A percentile compares a stretch with the other conserved stretches of the same genome.
phyloP scores from a whole-genome alignment of 2,329 filamentous ascomycete species.

The Botrytis squamosa region DNA sequence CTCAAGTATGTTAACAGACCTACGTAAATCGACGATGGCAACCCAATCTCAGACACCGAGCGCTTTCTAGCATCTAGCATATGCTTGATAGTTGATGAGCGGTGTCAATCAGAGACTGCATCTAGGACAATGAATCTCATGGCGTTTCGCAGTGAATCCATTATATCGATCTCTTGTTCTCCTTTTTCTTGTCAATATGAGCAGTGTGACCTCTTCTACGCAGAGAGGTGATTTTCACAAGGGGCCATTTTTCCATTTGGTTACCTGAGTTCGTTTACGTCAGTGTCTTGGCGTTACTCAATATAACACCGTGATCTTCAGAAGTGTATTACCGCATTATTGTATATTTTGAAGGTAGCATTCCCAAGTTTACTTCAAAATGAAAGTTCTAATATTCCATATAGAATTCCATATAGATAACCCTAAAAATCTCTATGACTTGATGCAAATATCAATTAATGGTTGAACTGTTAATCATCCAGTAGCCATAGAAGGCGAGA shows the following conservation, averaged over 20 bases:
- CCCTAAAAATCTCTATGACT: not conserved
- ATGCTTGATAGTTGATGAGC: not conserved
- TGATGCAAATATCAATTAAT: not conserved
- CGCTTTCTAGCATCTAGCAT: not conserved
- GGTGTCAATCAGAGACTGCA: not conserved
- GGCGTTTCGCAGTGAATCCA: not conserved
- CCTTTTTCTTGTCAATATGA: not conserved
- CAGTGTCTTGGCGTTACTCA: not conserved
- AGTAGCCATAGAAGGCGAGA: not conserved
- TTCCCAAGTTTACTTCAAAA: not conserved
- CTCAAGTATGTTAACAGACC: not conserved
- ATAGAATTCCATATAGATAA: not conserved
- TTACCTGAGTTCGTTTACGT: not conserved
- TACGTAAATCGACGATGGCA: not conserved
- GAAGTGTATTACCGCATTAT: rapidly evolving
- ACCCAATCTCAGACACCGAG: not conserved
- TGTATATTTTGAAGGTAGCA: not conserved
- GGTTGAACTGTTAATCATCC: rapidly evolving
- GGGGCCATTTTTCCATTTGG: not conserved
- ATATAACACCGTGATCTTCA: not conserved
- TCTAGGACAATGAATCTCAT: not conserved
- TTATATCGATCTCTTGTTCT: not conserved
- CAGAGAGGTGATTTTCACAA: not conserved
- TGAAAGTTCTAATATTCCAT: too few relatives aligned
- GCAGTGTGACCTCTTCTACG: not conserved